phyloP scores from a whole-genome alignment of 2,329 filamentous ascomycete species.

The Cordyceps cateniannulata region DNA sequence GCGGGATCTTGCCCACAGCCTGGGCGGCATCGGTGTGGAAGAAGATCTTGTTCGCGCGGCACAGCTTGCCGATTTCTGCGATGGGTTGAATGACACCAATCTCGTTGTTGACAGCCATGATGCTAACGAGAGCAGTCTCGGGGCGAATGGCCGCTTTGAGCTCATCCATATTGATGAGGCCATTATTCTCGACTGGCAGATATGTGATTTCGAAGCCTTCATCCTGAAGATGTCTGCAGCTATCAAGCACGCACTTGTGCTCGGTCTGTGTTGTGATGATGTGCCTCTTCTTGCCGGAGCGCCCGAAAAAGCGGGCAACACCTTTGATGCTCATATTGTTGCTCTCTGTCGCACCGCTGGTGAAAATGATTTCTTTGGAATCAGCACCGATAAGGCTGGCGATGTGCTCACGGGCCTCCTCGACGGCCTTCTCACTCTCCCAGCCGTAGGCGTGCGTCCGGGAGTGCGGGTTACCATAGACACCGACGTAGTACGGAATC shows the following conservation, averaged over 20 bases:
- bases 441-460: conserved; percentile 97
- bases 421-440: conserved; percentile 93
- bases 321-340: conserved; percentile 99
- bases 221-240: conserved; percentile 92
- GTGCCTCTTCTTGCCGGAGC: conserved; percentile 93
- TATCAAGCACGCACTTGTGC: conserved; percentile 98
- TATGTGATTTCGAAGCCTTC: conserved; percentile 98
- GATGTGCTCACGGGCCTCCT: conserved; percentile 76
- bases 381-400: conserved; percentile 88
- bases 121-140: conserved; percentile 86
- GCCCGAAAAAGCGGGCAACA: conserved; percentile 89
- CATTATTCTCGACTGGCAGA: conserved; percentile 79
- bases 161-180: conserved; percentile 76
- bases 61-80: conserved; percentile 87
- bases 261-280: conserved; percentile 97
- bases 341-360: conserved; percentile 93
- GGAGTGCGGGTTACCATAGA: conserved; percentile 96
- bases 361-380: conserved; percentile 97
- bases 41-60: conserved; percentile 86
- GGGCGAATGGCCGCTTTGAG: conserved; percentile 85
- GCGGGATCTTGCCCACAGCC: conserved; percentile 95
- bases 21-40: conserved; percentile 97
- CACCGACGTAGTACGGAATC: conserved; percentile 87
- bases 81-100: conserved; percentile 98
- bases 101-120: conserved; percentile 99